Conservation (phyloP, 805 yeast species). For the Ogataea polymorpha region DNA sequence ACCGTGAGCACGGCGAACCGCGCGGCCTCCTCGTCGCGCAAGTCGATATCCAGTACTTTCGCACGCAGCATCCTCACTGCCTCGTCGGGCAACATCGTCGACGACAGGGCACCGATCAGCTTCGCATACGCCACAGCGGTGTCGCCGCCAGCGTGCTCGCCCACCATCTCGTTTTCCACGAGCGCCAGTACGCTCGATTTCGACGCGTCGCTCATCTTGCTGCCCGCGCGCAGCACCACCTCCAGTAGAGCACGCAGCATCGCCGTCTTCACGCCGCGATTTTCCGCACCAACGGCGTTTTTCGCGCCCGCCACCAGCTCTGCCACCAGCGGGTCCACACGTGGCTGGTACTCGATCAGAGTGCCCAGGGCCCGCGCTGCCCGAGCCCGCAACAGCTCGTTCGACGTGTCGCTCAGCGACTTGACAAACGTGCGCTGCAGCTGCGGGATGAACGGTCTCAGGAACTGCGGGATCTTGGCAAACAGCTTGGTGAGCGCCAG, state of each 20-base stretch:
- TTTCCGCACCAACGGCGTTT: conserved; percentile 44
- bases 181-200: conserved; percentile 65
- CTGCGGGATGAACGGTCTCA: conserved; percentile 96
- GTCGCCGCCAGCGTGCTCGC: conserved; percentile 40
- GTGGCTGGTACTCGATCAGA: conserved; percentile 82
- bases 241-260: conserved; percentile 83
- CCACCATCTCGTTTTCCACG: conserved; percentile 65
- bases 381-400: conserved; percentile 69
- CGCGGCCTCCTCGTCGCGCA: conserved; percentile 39
- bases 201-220: conserved; percentile 70
- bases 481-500: conserved; percentile 77
- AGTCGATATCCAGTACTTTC: conserved; percentile 51
- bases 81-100: conserved; percentile 61
- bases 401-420: conserved; percentile 74
- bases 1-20: conserved; percentile 68
- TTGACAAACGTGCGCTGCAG: conserved; percentile 95
- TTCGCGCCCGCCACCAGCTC: conserved; percentile 79
- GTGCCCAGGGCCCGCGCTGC: conserved; percentile 91
- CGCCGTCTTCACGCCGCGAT: conserved; percentile 73
- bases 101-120: conserved; percentile 73
- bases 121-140: conserved; percentile 76
- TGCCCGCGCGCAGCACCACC: conserved; percentile 77
- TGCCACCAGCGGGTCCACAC: conserved; percentile 87
- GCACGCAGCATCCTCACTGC: conserved; percentile 55
- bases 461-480: conserved; percentile 79